phyloP scores from a whole-genome alignment of 345 rosid genomes.

The Corchorus capsularis region DNA sequence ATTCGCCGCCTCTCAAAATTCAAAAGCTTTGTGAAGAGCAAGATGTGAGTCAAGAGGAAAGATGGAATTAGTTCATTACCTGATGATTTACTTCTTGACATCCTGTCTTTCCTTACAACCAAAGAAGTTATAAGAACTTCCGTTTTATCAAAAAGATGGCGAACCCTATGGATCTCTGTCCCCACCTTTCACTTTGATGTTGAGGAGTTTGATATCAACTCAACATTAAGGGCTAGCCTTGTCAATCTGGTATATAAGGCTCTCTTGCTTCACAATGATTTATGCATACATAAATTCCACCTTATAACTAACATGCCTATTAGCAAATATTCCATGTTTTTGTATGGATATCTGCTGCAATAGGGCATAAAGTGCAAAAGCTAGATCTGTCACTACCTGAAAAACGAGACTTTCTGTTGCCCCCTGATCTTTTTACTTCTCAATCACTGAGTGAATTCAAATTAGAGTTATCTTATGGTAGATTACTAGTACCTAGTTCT shows the following conservation, averaged over 20 bases:
- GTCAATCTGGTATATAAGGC: not conserved
- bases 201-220: too few species aligned
- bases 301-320: not conserved
- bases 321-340: not conserved
- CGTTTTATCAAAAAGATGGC: slow-evolving; percentile 3
- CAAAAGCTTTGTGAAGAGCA: not conserved
- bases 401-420: not conserved
- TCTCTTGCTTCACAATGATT: not conserved
- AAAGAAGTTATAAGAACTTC: not conserved
- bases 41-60: not conserved
- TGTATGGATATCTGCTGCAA: not conserved
- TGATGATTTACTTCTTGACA: not conserved
- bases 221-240: not conserved
- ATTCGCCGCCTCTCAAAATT: not conserved
- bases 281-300: not conserved
- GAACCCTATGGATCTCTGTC: not conserved
- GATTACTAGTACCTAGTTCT: not conserved
- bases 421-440: not conserved
- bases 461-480: not conserved
- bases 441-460: not conserved
- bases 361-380: not conserved
- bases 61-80: not conserved
- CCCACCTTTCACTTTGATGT: not conserved
- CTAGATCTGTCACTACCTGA: not conserved
- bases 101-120: not conserved